Evolutionary conservation across 2,329 filamentous ascomycete genomes (phyloP).

Genomic region (Pseudogymnoascus sp.): DNA sequence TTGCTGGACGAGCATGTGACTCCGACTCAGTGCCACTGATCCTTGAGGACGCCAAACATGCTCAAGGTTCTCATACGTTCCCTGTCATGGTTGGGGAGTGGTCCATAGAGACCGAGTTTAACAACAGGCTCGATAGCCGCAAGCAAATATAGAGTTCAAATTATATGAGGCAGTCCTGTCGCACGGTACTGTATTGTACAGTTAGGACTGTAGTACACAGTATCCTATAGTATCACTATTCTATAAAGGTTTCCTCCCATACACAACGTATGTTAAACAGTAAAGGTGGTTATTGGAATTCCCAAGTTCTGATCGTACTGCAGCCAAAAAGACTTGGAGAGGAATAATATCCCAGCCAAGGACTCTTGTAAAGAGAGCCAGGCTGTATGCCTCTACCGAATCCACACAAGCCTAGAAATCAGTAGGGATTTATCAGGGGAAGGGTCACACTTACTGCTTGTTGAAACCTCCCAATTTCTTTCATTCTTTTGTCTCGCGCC

Average conservation of each 20-base stretch:
- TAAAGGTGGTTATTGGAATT: neutral
- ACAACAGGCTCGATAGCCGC: too few species aligned
- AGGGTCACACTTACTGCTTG: neutral
- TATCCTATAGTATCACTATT: neutral
- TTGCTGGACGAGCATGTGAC: too few species aligned
- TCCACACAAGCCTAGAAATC: neutral
- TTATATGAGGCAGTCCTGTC: neutral
- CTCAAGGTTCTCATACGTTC: too few species aligned
- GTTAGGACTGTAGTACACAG: neutral
- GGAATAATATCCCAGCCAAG: constrained; percentile 1
- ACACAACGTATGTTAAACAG: neutral
- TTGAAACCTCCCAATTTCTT: neutral
- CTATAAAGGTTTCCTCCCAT: neutral
- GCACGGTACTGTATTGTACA: too few species aligned
- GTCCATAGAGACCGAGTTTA: too few species aligned
- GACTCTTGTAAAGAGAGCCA: constrained; percentile 8
- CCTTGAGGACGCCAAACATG: too few species aligned
- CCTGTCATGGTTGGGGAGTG: too few species aligned
- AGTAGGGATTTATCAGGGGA: neutral
- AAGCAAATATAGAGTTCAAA: too few species aligned
- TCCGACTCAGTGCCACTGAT: too few species aligned
- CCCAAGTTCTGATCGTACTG: neutral
- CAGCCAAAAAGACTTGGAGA: neutral
- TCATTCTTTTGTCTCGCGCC: neutral
- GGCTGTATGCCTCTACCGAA: constrained; percentile 6